These are phyloP conservation scores for Cryptosporidium meleagridis DNA, from an alignment of 169 alveolate species.

Conservation along the genomic window DNA sequence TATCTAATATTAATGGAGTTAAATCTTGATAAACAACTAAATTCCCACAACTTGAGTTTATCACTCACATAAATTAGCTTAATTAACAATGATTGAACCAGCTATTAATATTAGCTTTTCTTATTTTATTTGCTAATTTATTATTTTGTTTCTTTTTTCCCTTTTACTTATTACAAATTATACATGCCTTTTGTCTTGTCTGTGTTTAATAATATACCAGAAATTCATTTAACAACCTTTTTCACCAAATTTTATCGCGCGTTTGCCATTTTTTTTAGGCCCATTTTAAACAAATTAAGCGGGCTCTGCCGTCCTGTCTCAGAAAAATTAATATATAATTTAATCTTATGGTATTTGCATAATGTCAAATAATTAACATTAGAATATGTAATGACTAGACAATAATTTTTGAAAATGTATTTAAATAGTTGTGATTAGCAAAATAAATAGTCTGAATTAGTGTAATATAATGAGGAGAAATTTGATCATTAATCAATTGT, in stretches of 20 bases:
- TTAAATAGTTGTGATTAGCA: neutral
- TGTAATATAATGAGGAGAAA: neutral
- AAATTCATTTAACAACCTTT: neutral
- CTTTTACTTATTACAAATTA: neutral
- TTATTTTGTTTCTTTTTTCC: neutral
- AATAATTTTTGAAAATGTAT: neutral
- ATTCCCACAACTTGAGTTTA: neutral
- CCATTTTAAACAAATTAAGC: neutral
- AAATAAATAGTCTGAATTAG: neutral
- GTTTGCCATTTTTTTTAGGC: neutral
- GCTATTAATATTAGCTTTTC: neutral
- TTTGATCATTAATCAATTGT: neutral
- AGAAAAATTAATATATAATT: neutral
- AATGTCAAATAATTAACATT: neutral
- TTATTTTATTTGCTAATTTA: too few relatives aligned
- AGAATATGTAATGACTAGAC: constrained; percentile 2
- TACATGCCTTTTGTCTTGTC: neutral
- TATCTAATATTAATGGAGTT: neutral
- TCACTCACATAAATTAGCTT: neutral
- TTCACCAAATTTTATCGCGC: neutral
- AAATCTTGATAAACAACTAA: neutral
- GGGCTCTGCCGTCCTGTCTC: neutral
- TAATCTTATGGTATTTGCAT: neutral
- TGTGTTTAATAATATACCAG: neutral
- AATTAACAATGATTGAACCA: neutral